Base-by-base conservation (phyloP, 2,329 filamentous ascomycete genomes). In the Ceratocystis smalleyi region DNA sequence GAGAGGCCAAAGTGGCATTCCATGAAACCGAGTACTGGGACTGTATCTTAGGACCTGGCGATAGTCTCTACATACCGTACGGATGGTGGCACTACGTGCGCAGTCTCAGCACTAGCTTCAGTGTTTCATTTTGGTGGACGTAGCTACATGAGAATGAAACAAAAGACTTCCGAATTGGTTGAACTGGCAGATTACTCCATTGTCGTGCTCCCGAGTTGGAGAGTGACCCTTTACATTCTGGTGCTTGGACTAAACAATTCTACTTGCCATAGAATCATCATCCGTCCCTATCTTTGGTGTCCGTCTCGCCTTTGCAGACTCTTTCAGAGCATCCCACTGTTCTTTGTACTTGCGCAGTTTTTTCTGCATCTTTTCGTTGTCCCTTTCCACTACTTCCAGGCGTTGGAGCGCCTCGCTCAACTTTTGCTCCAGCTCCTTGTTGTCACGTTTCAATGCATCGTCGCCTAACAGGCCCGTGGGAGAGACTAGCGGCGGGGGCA, bases 31-130 rank as follows among this genome's bases (percentile, higher is more conserved):
- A 81, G 63, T 92, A 87, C 71, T 75, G 88, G 43, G 94, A 99
- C 71, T 85, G 85, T 64, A 80, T 97, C 1, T 75, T 99, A 5
- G 83, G 81, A 35, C 86, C 88, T 0, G 94, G 92, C 0, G 91
- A 99, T 63, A 87, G 85, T 68, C 72, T 99, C 63, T 94, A 96
- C 72, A 89, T 99, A 63, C 94, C 94, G 0, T 80, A 89, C 4
- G 94, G 92, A 0, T 99, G 94, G 92, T 99, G 94, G 94, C 94
- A 99, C 77, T 97, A 96, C 74, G 89, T 97, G 2, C 80, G 88
- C 66, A 90, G 90, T 61, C 72, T 97, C 70, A 90, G 84, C 65
- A 83, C 89, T 22, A 96, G 92, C 71, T 91, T 95, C 71, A 96
- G 91, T 69, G 91, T 97, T 12, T 96, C 91, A 71, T 97, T 96